These are phyloP conservation scores for Talaromyces rugulosus DNA, from an alignment of 2,329 filamentous ascomycete genomes.

Conservation along the genomic window DNA sequence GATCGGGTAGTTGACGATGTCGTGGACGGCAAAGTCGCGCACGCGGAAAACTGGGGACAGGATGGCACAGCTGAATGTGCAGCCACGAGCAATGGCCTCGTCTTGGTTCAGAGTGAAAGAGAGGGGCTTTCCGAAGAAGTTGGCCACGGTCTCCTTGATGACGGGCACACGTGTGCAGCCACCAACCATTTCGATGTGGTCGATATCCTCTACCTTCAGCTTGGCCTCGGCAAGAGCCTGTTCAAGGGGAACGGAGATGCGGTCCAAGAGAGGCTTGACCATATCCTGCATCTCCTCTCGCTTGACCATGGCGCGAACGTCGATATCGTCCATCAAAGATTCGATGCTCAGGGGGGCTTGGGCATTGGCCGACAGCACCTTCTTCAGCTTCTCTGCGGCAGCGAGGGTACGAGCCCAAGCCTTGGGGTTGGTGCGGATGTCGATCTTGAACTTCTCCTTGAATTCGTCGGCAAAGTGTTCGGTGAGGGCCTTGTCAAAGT, in stretches of 20 bases:
- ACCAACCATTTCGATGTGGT: slow-evolving; percentile 87
- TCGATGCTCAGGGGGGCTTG: slow-evolving; percentile 92
- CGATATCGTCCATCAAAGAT: slow-evolving; percentile 96
- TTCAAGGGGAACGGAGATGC: slow-evolving; percentile 71
- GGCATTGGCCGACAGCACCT: slow-evolving; percentile 93
- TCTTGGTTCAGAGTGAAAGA: slow-evolving; percentile 98
- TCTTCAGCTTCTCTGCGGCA: slow-evolving; percentile 96
- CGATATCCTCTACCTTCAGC: slow-evolving; percentile 86
- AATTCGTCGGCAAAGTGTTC: slow-evolving; percentile 96
- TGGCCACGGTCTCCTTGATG: slow-evolving; percentile 82
- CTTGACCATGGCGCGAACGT: slow-evolving; percentile 84
- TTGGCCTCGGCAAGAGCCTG: slow-evolving; percentile 92
- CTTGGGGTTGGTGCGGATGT: slow-evolving; percentile 86
- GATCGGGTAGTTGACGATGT: slow-evolving; percentile 96
- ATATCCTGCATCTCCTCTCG: slow-evolving; percentile 91
- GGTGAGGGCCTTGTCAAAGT: slow-evolving; percentile 92
- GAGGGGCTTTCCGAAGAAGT: slow-evolving; percentile 87
- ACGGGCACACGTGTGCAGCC: slow-evolving; percentile 90
- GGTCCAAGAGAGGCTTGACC: slow-evolving; percentile 75
- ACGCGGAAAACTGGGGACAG: slow-evolving; percentile 97
- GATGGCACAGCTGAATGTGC: slow-evolving; percentile 95
- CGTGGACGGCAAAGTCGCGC: slow-evolving; percentile 94
- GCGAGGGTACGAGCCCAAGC: slow-evolving; percentile 81
- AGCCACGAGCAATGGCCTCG: slow-evolving; percentile 91
- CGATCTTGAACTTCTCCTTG: slow-evolving; percentile 96